Percentiles rank a stretch among this genome's conserved stretches.
These are phyloP conservation scores for Protea cynaroides DNA, from an alignment of 164 flowering plant genomes.

Conservation along the genomic window DNA sequence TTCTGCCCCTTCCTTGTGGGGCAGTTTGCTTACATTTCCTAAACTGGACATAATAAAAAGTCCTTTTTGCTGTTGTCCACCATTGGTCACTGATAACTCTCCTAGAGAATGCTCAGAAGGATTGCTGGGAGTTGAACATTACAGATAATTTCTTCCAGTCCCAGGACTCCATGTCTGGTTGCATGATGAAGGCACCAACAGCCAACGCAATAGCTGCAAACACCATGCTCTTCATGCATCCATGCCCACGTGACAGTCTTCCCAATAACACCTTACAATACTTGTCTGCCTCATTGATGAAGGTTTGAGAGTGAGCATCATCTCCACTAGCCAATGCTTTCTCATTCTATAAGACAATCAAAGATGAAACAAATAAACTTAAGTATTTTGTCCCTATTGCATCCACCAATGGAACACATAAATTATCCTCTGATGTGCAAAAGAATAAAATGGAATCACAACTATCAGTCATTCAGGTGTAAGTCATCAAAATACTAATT, in stretches of 20 bases:
- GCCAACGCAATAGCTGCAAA: constrained; percentile 36
- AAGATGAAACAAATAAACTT: constrained; percentile 1
- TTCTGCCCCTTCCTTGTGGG: constrained; percentile 9
- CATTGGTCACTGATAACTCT: background rate
- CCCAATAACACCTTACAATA: constrained; percentile 54
- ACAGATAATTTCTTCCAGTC: constrained; percentile 49
- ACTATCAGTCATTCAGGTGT: background rate
- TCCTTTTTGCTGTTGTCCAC: constrained; percentile 1
- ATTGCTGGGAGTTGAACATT: constrained; percentile 25
- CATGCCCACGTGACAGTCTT: constrained; percentile 36
- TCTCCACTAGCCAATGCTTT: constrained; percentile 38
- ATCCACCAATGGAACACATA: background rate
- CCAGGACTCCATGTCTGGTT: constrained; percentile 38
- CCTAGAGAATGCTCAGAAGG: constrained; percentile 14
- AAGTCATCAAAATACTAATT: background rate
- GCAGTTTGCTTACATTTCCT: constrained; percentile 9
- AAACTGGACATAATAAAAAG: constrained; percentile 9
- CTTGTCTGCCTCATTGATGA: constrained; percentile 67
- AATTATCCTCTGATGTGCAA: background rate
- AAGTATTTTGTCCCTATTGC: background rate
- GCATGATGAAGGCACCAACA: constrained; percentile 41
- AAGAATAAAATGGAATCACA: background rate
- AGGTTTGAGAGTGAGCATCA: constrained; percentile 29
- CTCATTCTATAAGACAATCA: constrained; percentile 48
- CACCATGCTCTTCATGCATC: constrained; percentile 49